Evolutionary conservation across 192 early-diverging fungal species (phyloP), one percentile per base, ranked within the genome.

Genomic region (Coemansia sp.): DNA sequence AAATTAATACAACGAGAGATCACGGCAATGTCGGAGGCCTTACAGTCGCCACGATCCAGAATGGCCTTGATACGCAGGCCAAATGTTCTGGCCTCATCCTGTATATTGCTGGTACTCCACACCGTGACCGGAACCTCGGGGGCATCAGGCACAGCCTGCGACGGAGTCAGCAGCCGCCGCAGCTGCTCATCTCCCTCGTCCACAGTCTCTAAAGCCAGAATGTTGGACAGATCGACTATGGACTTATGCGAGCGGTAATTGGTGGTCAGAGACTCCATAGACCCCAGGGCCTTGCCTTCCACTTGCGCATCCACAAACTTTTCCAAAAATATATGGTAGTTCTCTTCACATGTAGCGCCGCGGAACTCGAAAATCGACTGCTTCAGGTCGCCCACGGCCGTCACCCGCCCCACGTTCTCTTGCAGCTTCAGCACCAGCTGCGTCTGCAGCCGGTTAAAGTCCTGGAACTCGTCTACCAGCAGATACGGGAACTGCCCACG

Each of bases 21-120:
- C 20, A 90, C 74, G 1, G 88, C 67, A 28, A 91, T 80, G 49
- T 88, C 84, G 52, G 83, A 75, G 8, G 85, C 81, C 18, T 77
- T 81, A 75, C 89, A 92, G 68, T 84, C 83, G 42, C 80, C 77
- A 8, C 59, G 79, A 73, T 64, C 80, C 63, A 54, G 74, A 70
- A 57, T 55, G 14, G 23, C 18, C 40, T 59, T 52, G 39, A 72
- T 66, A 30, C 54, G 59, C 11, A 40, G 19, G 21, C 48, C 61
- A 20, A 77, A 61, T 3, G 42, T 51, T n/a, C 11, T 16, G 41
- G 89, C 88, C 67, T 94, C 91, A 11, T 61, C 66, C 45, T 82
- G 71, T 19, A 74, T 65, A 50, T 85, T 82, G 61, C 78, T 84
- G 18, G 36, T 56, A 61, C 80, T 46, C 84, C 79, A 72, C 36